Conservation (phyloP, 2,329 filamentous ascomycete genomes). For the Claviceps pazoutovae region DNA sequence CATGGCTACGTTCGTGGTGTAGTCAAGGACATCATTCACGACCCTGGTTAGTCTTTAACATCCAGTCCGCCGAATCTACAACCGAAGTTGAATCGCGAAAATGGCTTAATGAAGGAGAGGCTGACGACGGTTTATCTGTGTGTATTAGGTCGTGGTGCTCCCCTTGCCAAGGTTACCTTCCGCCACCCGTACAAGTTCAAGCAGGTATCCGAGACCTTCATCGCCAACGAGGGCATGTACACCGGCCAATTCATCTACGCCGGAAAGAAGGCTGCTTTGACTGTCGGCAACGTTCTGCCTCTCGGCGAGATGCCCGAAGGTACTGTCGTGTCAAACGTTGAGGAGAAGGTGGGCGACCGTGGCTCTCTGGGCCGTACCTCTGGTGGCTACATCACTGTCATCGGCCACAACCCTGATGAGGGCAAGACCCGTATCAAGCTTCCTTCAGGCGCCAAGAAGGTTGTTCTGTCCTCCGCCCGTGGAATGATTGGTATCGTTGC, state of each 20-base stretch:
- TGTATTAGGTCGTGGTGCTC: slow-evolving; percentile 64
- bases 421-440: slow-evolving; percentile 99
- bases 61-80: not conserved
- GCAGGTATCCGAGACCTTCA: slow-evolving; percentile 97
- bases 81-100: not conserved
- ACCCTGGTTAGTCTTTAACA: slow-evolving; percentile 49
- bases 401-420: slow-evolving; percentile 96
- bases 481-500: slow-evolving; percentile 99
- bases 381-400: slow-evolving; percentile 97
- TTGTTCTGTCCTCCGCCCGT: slow-evolving; percentile 79
- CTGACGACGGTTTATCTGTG: slow-evolving; percentile 14
- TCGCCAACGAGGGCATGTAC: slow-evolving; percentile 99
- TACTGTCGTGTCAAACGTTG: slow-evolving; percentile 98
- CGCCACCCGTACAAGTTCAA: slow-evolving; percentile 98
- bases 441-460: slow-evolving; percentile 97
- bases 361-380: slow-evolving; percentile 92
- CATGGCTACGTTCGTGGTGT: slow-evolving; percentile 97
- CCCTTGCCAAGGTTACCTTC: slow-evolving; percentile 93
- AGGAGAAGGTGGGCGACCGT: slow-evolving; percentile 97
- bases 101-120: not conserved
- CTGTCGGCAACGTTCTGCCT: slow-evolving; percentile 94
- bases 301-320: slow-evolving; percentile 91
- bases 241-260: slow-evolving; percentile 99
- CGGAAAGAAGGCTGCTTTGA: slow-evolving; percentile 95
- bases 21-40: slow-evolving; percentile 98